A percentile compares a stretch with the other conserved stretches of the same genome.
These are phyloP conservation scores for Apiospora pterosperma DNA, from an alignment of 2,329 filamentous ascomycete genomes.

Conservation along the genomic window DNA sequence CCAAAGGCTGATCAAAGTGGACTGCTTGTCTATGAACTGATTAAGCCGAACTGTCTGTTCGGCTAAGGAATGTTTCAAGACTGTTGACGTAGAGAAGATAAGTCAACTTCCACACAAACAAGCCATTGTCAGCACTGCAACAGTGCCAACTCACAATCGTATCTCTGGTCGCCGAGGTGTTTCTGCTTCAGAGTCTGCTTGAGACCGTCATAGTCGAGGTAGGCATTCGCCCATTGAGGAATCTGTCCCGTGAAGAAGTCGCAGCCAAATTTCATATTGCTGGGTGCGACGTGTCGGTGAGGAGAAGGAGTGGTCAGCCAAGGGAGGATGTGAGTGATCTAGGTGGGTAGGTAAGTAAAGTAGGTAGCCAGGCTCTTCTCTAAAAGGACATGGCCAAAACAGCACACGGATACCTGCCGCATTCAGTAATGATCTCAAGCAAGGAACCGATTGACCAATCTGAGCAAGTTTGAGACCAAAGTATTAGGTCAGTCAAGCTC, in stretches of 20 bases:
- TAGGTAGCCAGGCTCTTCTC: background rate
- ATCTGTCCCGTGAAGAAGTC: slow-evolving; percentile 7
- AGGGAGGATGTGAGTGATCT: background rate
- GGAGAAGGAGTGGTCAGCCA: background rate
- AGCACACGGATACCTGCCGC: background rate
- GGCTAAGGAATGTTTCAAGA: background rate
- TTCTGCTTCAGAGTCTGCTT: slow-evolving; percentile 9
- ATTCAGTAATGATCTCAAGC: background rate
- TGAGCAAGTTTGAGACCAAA: background rate
- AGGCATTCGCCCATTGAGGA: slow-evolving; percentile 10
- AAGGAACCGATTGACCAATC: background rate
- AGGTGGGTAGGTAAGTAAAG: background rate
- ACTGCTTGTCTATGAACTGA: slow-evolving; percentile 5
- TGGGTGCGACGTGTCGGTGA: background rate
- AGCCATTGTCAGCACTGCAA: background rate
- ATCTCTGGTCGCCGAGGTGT: background rate
- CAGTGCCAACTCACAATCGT: background rate
- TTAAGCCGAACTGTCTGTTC: slow-evolving; percentile 1
- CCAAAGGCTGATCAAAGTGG: slow-evolving; percentile 6
- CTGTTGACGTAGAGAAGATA: background rate
- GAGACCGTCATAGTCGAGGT: slow-evolving; percentile 9
- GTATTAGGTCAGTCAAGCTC: background rate
- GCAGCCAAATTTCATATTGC: slow-evolving; percentile 12
- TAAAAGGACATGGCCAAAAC: background rate
- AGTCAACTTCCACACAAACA: background rate